Base-by-base conservation (phyloP, 176 grass and related monocot species). In the Luzula sylvatica region DNA sequence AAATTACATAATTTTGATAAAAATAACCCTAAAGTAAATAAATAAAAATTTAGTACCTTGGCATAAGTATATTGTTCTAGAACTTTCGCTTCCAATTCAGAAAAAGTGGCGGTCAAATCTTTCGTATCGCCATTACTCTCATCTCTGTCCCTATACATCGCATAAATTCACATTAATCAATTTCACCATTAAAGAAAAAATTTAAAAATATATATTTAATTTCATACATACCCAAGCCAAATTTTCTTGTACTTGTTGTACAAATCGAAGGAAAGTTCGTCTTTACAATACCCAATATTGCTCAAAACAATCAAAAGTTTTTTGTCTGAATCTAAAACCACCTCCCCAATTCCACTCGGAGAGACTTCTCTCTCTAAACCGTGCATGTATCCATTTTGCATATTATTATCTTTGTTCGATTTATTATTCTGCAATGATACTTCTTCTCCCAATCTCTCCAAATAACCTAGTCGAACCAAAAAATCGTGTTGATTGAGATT, bases 231-330 rank as follows among this genome's bases (percentile, higher is more conserved):
- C 92, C 92, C 79, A 32, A 71, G 72, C 92, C 92, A 98, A 61
- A 98, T 87, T 56, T 98, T 81, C 68, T 80, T 90, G 74, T 98
- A 98, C 74, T 74, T 87, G 28, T 15, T 59, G 49, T 98, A 90
- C 72, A 98, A 72, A 58, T 75, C 67, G 61, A 75, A 40, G 42
- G 92, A 98, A 70, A 98, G 81, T 51, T 98, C 92, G 38, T 66
- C 72, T 83, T 87, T 98, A 44, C 86, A 98, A 69, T 85, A 90
- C 15, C 92, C 92, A 80, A 98, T 98, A 59, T 98, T 98, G 79
- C 92, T 90, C 68, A 98, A 68, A 83, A 98, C 75, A 71, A 98
- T 80, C 42, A 98, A 56, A 20, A 90, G 78, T 38, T 98, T 98
- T 66, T 82, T 90, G 49, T 87, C 78, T 29, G 63, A 71, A 52